Percentiles rank a stretch among this genome's conserved stretches.
phyloP scores from a whole-genome alignment of 257 asterid genomes.

The Nicotiana sylvestris region DNA sequence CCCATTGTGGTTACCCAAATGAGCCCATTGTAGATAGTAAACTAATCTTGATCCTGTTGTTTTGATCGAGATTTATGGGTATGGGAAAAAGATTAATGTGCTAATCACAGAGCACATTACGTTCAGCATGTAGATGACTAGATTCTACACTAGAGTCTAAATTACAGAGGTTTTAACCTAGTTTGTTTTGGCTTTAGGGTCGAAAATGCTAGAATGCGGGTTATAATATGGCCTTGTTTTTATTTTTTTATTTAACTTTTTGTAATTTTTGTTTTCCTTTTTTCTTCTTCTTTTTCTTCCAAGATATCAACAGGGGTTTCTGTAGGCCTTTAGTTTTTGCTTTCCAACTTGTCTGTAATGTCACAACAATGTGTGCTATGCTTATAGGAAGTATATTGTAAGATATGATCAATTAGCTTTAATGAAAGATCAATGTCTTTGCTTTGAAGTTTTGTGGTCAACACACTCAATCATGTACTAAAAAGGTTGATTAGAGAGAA shows the following conservation, averaged over 20 bases:
- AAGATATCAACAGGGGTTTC: neutral
- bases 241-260: neutral
- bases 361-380: too few species aligned
- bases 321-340: too few species aligned
- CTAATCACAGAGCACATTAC: neutral
- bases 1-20: constrained; percentile 76
- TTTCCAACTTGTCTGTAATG: too few species aligned
- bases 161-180: neutral
- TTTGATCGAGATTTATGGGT: neutral
- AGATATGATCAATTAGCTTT: too few species aligned
- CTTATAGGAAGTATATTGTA: too few species aligned
- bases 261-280: neutral
- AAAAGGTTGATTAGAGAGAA: too few species aligned
- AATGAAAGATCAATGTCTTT: too few species aligned
- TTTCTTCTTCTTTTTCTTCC: too few species aligned
- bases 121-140: neutral
- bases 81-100: neutral
- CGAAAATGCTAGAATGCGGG: neutral
- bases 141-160: neutral
- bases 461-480: too few species aligned
- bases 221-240: neutral
- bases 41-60: neutral
- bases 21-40: constrained; percentile 56
- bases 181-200: neutral
- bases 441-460: too few species aligned